Evolutionary conservation across 2,329 filamentous ascomycete species (phyloP), one percentile per base, ranked within the genome.

Genomic region (Ilyonectria mors-panacis): DNA sequence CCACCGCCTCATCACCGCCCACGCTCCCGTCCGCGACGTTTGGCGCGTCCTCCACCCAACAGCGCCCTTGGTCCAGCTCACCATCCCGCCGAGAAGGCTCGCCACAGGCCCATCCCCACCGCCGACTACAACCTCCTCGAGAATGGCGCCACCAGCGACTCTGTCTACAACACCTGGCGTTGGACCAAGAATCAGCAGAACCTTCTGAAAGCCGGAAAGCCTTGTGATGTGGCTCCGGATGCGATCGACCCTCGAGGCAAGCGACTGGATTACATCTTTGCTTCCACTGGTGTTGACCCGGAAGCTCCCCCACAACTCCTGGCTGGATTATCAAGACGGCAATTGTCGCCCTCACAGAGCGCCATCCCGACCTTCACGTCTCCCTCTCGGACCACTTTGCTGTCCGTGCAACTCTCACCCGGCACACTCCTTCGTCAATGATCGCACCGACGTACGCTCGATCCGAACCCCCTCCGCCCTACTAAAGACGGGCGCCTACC

Each of bases 321-420:
- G 76, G 79, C 50, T 98, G 95, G 94, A 83, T 88, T 13, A 89
- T 98, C 65, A 86, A 90, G 66, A 85, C 87, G 8, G 91, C 89
- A 3, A 87, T 89, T 56, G 92, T 99, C 1, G 91, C 92, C 66
- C 94, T 98, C 90, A 91, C 89, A 21, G 88, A 92, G 77, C 91
- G 93, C 10, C 95, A 98, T 80, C 93, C 94, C 0, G 89, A 88
- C 1, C 85, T 98, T 1, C 87, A 90, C 69, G 97, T 94, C 82
- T 97, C 94, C 1, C 86, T 98, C 28, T 98, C 94, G 74, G 95
- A 99, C 78, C 96, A 98, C 79, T 98, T 98, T 79, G 94, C 94
- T 23, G 92, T 98, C 59, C 92, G 95, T 78, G 91, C 93, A 6
- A 94, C 93, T 0, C 85, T 98, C 10, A 81, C 83, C 5, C 85